Evolutionary conservation across 164 flowering plant genomes (phyloP), one percentile per base, ranked within the genome.

Genomic region (Magnolia changhungtana): DNA sequence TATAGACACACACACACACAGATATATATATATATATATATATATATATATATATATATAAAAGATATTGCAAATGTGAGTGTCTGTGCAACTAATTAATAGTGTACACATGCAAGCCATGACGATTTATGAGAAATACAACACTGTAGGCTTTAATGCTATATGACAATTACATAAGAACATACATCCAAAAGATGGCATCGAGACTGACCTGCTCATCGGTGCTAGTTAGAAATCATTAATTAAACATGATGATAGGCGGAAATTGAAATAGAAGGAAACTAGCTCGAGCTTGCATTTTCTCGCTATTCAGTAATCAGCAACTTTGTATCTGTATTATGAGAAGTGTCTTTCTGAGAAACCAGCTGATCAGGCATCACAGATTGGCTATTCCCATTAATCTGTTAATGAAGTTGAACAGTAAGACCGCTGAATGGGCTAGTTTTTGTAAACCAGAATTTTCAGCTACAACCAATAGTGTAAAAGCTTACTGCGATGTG

Each of bases 401-500:
- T 76, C 88, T 86, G 86, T 74, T 50, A 49, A 69, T 78, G 74
- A 31, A 69, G 69, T 74, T 52, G 31, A 76, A 75, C 14, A 71
- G 67, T 20, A 24, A 74, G 24, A 50, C 37, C 64, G 52, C n/a
- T 20, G 69, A 73, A 69, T 31, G 27, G 27, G n/a, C 7, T 9
- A 59, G 13, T 24, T 4, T 50, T 49, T 71, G 49, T 9, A 72
- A 27, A 63, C 19, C 51, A 63, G 49, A n/a, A 74, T 55, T 37
- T 1, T 23, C 21, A 59, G 23, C 7, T 71, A 24, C 4, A 27
- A 74, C 13, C 1, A 37, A 50, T 23, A 18, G 59, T 14, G 18
- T 14, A 45, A 79, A 77, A 72, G 79, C 84, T 84, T 80, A 89
- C 97, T 80, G 76, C 45, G 37, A 76, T 45, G 61, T 74, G 81